Base-by-base conservation (phyloP, 2,329 filamentous ascomycete genomes). In the Scedosporium dehoogii region DNA sequence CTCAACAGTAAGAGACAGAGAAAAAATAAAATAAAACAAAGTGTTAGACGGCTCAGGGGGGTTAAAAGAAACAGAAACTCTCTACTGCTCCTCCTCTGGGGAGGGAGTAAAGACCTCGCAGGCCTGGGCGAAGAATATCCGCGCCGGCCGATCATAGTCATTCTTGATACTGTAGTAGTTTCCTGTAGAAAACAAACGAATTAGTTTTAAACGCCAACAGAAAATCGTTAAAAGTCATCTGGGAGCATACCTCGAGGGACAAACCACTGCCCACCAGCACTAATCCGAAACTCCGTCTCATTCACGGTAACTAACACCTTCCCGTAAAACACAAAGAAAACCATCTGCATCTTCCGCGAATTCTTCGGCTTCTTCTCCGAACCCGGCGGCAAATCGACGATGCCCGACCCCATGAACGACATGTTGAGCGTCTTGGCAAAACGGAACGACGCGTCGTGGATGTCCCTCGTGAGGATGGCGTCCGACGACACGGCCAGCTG, bases 111-210 rank as follows among this genome's bases (percentile, higher is more conserved):
- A 71, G 10, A 81, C 69, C 69, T 86, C 90, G 73, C 88, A 93
- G 6, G 88, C 93, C 73, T 99, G 94, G 1, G 92, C 87, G 74
- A 97, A 99, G 78, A 97, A 97, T 58, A 97, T 81, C 46, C 89
- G 85, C 4, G 91, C 90, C 4, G 86, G 82, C 64, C 81, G 79
- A 65, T 88, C 81, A 69, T 86, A 86, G 63, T 91, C 86, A 73
- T 97, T 99, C 62, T 82, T 81, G 69, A 99, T 96, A 70, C 88
- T 90, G 75, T 99, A 99, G 69, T 91, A 89, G 71, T 97, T 97
- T 60, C 93, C 93, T 97, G 66, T 59, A 18, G 3, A 25, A 55
- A 55, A 55, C 21, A n/a, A 14, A n/a, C 27, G 41, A 18, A 58
- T 61, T 1, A 62, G 64, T 65, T 18, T 21, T 25, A 53, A 55